Conservation (phyloP, 2,329 filamentous ascomycete genomes). For the Passalora sequoiae region DNA sequence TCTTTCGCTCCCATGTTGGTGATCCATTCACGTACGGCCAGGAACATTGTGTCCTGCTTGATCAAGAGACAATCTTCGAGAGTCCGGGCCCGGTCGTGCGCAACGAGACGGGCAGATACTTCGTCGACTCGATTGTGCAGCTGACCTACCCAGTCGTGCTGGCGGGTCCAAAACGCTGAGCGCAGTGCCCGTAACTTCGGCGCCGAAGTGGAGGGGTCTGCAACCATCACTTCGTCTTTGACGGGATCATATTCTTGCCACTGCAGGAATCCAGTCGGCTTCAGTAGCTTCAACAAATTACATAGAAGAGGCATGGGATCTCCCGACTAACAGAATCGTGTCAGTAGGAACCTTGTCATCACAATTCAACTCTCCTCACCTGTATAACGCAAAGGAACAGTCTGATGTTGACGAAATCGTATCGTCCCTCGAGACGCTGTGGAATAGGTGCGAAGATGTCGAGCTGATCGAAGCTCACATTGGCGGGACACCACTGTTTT, state of each 20-base stretch:
- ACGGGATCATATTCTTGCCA: conserved; percentile 22
- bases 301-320: conserved; percentile 20
- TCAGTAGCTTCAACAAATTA: conserved; percentile 19
- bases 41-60: conserved; percentile 19
- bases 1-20: conserved; percentile 13
- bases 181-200: conserved; percentile 8
- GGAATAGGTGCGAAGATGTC: conserved; percentile 16
- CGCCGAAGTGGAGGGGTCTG: conserved; percentile 4
- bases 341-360: too few species aligned
- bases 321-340: conserved; percentile 4
- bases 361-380: background rate
- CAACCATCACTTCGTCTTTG: conserved; percentile 9
- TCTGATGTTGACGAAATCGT: conserved; percentile 24
- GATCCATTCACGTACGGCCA: conserved; percentile 16
- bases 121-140: conserved; percentile 9
- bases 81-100: conserved; percentile 13
- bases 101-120: conserved; percentile 12
- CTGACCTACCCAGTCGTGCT: conserved; percentile 8
- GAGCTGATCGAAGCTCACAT: conserved; percentile 16
- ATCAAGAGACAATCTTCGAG: conserved; percentile 7
- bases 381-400: conserved; percentile 19
- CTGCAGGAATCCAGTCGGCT: conserved; percentile 24
- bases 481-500: conserved; percentile 16
- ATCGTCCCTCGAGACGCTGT: conserved; percentile 11
- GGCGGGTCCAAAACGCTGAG: background rate